Conservation (phyloP, 441 rosid genomes). For the Adansonia madagascariensis region DNA sequence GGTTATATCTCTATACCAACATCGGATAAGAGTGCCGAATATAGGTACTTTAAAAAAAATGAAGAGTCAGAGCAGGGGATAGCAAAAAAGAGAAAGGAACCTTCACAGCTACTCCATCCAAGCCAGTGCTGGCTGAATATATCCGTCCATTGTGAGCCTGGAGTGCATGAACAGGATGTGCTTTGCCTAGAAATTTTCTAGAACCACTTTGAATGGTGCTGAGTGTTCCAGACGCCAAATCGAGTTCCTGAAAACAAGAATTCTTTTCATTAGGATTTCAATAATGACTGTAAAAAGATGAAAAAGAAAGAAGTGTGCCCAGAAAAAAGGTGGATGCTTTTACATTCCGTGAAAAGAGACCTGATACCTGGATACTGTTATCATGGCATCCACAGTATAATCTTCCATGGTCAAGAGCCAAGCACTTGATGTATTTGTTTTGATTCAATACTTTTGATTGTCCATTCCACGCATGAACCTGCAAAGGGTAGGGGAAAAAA, state of each 20-base stretch:
- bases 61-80: no score
- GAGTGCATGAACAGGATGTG: constrained; percentile 57
- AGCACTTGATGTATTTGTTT: constrained; percentile 51
- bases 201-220: constrained; percentile 62
- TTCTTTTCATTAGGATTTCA: constrained; percentile 3
- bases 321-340: constrained; percentile 6
- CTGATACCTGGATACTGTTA: constrained; percentile 64
- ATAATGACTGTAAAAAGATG: no score
- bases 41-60: no score
- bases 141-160: constrained; percentile 55
- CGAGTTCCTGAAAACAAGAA: constrained; percentile 56
- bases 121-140: constrained; percentile 57
- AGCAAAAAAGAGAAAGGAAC: constrained; percentile 34
- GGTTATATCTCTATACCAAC: no score
- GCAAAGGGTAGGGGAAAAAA: constrained; percentile 14
- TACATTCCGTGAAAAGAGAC: not conserved
- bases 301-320: not conserved
- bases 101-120: constrained; percentile 69
- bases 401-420: constrained; percentile 63
- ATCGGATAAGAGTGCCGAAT: no score
- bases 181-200: constrained; percentile 62
- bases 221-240: constrained; percentile 68
- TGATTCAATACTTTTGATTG: constrained; percentile 57
- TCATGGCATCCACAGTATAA: constrained; percentile 77
- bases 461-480: constrained; percentile 78